A percentile compares a stretch with the other conserved stretches of the same genome.
phyloP scores from a whole-genome alignment of 352 stramenopile species.

The Globisporangium paroecandrum region DNA sequence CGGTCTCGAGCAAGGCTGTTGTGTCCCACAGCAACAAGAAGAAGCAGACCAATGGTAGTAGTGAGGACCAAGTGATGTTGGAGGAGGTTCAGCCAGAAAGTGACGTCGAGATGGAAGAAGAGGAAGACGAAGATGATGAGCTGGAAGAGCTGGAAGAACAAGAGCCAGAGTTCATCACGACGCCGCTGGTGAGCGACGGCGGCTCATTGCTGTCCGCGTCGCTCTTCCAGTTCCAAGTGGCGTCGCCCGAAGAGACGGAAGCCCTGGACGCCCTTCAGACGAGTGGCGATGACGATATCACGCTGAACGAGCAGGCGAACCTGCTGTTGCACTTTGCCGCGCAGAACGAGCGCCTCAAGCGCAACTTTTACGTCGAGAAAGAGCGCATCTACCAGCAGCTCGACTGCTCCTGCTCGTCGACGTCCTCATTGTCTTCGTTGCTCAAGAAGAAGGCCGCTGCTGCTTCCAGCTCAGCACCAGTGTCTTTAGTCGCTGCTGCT shows the following conservation, averaged over 20 bases:
- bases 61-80: not conserved
- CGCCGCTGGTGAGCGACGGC: conserved; percentile 38
- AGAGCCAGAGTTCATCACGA: conserved; percentile 37
- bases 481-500: not conserved
- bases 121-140: conserved; percentile 23
- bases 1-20: not conserved
- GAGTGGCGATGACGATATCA: conserved; percentile 9
- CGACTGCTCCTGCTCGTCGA: conserved; percentile 36
- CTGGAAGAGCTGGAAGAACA: conserved; percentile 37
- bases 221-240: conserved; percentile 38
- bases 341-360: conserved; percentile 48
- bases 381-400: conserved; percentile 42
- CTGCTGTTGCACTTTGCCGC: conserved; percentile 44
- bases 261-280: not conserved
- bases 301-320: conserved; percentile 31
- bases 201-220: conserved; percentile 36
- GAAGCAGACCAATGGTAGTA: not conserved
- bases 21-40: not conserved
- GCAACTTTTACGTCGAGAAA: conserved; percentile 45
- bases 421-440: not conserved
- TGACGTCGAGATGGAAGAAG: conserved; percentile 20
- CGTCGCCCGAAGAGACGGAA: not conserved
- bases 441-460: not conserved
- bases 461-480: not conserved
- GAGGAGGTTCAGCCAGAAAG: conserved; percentile 6